phyloP scores from a whole-genome alignment of 176 grass and related monocot species.

The Alloteropsis semialata region DNA sequence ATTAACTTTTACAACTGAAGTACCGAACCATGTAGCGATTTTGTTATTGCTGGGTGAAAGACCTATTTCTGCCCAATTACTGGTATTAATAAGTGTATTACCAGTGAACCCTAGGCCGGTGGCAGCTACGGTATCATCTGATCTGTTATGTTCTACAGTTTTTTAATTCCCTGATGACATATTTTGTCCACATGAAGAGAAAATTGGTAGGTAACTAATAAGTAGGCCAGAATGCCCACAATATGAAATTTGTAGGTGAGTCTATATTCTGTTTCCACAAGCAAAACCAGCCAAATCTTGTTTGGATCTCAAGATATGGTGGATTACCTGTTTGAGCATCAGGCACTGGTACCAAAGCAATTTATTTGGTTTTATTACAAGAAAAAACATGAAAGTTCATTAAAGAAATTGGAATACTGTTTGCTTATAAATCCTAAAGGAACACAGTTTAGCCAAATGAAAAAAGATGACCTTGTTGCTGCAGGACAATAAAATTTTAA shows the following conservation, averaged over 20 bases:
- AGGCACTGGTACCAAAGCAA: not conserved
- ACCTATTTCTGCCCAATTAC: not conserved
- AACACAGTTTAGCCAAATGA: not conserved
- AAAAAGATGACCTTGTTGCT: not conserved
- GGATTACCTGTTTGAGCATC: not conserved
- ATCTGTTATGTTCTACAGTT: not conserved
- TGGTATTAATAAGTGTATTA: not conserved
- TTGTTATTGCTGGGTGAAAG: not conserved
- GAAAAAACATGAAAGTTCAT: not conserved
- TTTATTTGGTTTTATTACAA: not conserved
- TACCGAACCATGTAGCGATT: not conserved
- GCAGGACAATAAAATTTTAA: not conserved
- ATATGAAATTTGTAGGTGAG: not conserved
- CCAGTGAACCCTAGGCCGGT: not conserved
- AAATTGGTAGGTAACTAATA: not conserved
- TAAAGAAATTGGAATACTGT: not conserved
- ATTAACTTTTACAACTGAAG: not conserved
- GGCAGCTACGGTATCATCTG: too few species aligned
- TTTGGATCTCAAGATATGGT: constrained; percentile 1
- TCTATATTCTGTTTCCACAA: not conserved
- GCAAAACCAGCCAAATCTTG: not conserved
- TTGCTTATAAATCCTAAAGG: not conserved
- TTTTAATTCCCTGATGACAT: not conserved
- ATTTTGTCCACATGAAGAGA: not conserved
- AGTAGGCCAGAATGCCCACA: not conserved